phyloP scores from a whole-genome alignment of 2,329 filamentous ascomycete species.

The Colletotrichum ledebouriae region DNA sequence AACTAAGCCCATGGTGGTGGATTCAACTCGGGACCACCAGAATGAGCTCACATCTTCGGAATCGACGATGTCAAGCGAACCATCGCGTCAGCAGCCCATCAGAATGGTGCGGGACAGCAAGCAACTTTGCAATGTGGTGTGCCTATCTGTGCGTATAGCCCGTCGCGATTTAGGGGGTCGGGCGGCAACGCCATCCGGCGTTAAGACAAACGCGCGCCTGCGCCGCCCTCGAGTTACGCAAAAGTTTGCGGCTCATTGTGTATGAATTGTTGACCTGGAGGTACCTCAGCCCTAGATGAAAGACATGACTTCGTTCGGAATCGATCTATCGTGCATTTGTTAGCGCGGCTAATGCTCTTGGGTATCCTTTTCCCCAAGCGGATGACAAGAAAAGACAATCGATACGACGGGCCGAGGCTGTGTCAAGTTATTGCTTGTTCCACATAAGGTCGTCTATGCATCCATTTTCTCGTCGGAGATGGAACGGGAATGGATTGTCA shows the following conservation, averaged over 20 bases:
- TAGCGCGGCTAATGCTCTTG: neutral
- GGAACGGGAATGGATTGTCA: too few species aligned
- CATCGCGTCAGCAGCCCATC: conserved; percentile 13
- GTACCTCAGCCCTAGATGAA: neutral
- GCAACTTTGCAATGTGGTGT: neutral
- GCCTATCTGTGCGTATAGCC: neutral
- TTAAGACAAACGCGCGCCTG: conserved; percentile 18
- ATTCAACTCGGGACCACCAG: neutral
- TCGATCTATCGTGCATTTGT: neutral
- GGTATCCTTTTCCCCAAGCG: neutral
- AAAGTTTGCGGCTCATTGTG: conserved; percentile 40
- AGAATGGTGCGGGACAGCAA: neutral
- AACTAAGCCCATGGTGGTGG: neutral
- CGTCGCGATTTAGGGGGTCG: neutral
- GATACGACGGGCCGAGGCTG: neutral
- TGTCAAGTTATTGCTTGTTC: neutral
- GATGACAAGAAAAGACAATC: neutral
- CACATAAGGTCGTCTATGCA: neutral
- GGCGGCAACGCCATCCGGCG: neutral
- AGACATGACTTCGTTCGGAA: neutral
- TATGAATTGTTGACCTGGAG: neutral
- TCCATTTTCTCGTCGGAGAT: too few species aligned
- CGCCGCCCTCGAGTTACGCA: conserved; percentile 11
- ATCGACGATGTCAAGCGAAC: neutral
- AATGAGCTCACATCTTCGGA: neutral